Base-by-base conservation (phyloP, 2,329 filamentous ascomycete species). In the Exophiala aquamarina region DNA sequence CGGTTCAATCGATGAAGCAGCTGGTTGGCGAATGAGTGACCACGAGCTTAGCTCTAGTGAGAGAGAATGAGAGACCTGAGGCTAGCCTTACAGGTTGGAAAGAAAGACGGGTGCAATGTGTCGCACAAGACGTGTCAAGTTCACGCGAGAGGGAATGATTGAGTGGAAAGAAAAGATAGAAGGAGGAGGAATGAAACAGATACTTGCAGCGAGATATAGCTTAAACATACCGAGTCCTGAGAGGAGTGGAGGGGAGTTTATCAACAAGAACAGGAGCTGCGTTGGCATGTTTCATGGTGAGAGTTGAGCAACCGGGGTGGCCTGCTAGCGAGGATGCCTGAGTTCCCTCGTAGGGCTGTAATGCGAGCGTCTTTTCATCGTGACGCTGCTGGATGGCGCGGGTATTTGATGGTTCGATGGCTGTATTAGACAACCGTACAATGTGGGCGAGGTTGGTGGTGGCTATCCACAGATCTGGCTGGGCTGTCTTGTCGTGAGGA, bases 41-140 rank as follows among this genome's bases (percentile, higher is more conserved):
- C 56, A 48, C 52, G 57, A 57, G 57, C 52, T 50, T 58, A 49
- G 55, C 55, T 59, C 57, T 49, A 54, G 53, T 52, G 55, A 51
- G 41, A 47, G 40, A 43, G 17, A 42, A 43, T 39, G 43, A 49
- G 35, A 51, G 37, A 39, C 23, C 19, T 50, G 55, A 55, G 57
- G 50, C 55, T 56, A 59, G 57, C 57, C 57, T 57, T 44, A 53
- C 52, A 44, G 33, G 36, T 37, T 37, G 15, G 33, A 59, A 51
- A 37, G 57, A 58, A 57, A 47, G 56, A 49, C 48, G 33, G 48
- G 57, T 59, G 57, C 57, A 47, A 31, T 59, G 56, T 59, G 57
- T 56, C 51, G 57, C 57, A 59, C 57, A 57, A 37, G 58, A 58
- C 57, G 51, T 59, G 57, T 59, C 49, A 50, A 59, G 49, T 45